Evolutionary conservation across 208 protist genomes (phyloP), one percentile per base, ranked within the genome.

Genomic region (Acanthamoeba castellanii): DNA sequence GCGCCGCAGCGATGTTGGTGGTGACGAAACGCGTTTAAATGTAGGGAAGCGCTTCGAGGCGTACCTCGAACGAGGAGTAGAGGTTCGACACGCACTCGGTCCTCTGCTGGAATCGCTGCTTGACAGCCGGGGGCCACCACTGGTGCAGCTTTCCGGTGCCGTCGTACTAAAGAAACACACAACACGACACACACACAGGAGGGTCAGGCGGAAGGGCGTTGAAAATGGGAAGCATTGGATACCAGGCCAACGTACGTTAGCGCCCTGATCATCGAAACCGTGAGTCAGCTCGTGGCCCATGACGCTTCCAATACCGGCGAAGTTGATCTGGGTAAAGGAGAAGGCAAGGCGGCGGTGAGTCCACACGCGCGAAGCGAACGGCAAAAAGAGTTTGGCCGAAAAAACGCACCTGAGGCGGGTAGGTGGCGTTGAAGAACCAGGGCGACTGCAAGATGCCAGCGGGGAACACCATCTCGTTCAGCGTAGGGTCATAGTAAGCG

Each of bases 381-480:
- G 42, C 42, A 0, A 13, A 3, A 13, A 47, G 45, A 47, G 45
- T 74, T 14, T 13, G 66, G n/a, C n/a, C 25, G 3, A 0, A 5
- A 72, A 25, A 7, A n/a, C 66, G 13, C 66, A 74, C 66, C 85
- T 92, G 34, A 22, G 57, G 57, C 78, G 50, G 37, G 78, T 50
- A 87, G 78, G 78, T 87, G n/a, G n/a, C 45, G 32, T 87, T 78
- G 70, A 78, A 45, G 52, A 59, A 59, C 52, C 52, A 59, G 20
- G 52, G 52, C 14, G 55, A 45, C 85, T 92, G 90, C 14, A 94
- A 37, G 47, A 94, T 94, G 68, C 90, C 90, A 34, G 90, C 90
- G 27, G 90, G 90, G 72, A 94, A 94, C n/a, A 94, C 90, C 45
- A 94, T 94, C 68, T 94, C 90, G 90, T 94, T 94, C 18, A 59